Conservation (phyloP, 768 basidiomycete species). For the Auricularia heimuer region DNA sequence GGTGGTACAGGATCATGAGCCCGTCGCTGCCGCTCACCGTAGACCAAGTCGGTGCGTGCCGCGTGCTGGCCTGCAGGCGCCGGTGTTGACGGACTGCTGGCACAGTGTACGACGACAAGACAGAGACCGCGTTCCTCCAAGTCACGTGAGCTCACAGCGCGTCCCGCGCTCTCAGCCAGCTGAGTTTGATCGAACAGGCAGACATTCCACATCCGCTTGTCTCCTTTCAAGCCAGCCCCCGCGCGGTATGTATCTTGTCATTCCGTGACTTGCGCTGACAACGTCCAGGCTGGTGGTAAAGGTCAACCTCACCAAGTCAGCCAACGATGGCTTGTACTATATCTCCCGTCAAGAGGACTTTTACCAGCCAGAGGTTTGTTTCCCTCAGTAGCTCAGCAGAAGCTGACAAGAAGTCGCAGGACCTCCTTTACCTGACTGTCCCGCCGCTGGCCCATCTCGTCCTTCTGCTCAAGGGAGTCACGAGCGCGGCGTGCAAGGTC, state of each 20-base stretch:
- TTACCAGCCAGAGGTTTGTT: constrained; percentile 40
- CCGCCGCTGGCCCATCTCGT: constrained; percentile 34
- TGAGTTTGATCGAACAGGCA: constrained; percentile 19
- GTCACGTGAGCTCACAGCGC: constrained; percentile 14
- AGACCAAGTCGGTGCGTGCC: constrained; percentile 33
- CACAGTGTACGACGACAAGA: constrained; percentile 39
- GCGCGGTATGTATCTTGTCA: constrained; percentile 31
- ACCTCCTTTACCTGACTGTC: constrained; percentile 33
- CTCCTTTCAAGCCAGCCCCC: constrained; percentile 34
- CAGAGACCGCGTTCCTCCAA: constrained; percentile 39
- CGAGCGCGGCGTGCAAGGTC: not conserved
- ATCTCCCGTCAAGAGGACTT: constrained; percentile 52
- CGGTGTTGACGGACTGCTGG: no score
- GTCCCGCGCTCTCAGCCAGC: not conserved
- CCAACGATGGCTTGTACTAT: constrained; percentile 26
- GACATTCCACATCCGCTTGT: constrained; percentile 41
- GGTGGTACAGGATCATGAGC: constrained; percentile 58
- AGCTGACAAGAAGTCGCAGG: constrained; percentile 21
- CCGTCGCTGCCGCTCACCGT: constrained; percentile 36
- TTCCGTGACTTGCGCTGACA: not conserved
- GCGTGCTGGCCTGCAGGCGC: no score
- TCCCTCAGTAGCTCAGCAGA: not conserved
- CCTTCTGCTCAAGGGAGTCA: constrained; percentile 10
- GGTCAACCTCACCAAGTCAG: constrained; percentile 36
- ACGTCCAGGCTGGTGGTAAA: constrained; percentile 35